These are phyloP conservation scores for Stachybotrys elegans DNA, from an alignment of 2,329 filamentous ascomycete genomes.

Conservation along the genomic window DNA sequence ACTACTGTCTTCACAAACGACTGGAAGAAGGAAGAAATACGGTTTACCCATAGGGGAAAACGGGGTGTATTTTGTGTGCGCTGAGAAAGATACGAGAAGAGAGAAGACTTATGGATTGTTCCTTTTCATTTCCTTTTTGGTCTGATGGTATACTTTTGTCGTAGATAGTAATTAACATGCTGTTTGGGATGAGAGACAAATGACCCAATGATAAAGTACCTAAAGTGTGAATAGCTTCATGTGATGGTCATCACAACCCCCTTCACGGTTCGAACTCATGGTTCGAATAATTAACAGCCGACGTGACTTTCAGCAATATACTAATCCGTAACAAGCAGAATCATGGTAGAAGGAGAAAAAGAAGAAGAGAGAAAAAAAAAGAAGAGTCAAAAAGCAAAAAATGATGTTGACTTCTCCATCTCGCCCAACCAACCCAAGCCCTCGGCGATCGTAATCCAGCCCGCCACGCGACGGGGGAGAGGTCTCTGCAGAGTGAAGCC, in stretches of 20 bases:
- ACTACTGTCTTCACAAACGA: background rate
- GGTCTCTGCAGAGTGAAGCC: conserved; percentile 67
- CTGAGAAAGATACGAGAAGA: background rate
- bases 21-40: background rate
- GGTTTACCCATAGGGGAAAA: background rate
- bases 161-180: too few species aligned
- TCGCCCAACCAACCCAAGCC: conserved; percentile 52
- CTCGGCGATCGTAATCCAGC: conserved; percentile 61
- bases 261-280: too few species aligned
- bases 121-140: background rate
- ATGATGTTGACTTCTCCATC: conserved; percentile 51
- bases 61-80: background rate
- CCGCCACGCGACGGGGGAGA: conserved; percentile 67
- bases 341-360: background rate
- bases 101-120: background rate
- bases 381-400: conserved; percentile 28
- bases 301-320: too few species aligned
- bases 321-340: too few species aligned
- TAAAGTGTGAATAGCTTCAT: too few species aligned
- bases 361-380: conserved; percentile 11
- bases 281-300: too few species aligned
- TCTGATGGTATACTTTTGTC: too few species aligned
- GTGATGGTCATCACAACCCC: too few species aligned
- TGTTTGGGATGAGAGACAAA: too few species aligned
- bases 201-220: too few species aligned